Conservation (phyloP, 768 basidiomycete genomes). For the Mrakia frigida region DNA sequence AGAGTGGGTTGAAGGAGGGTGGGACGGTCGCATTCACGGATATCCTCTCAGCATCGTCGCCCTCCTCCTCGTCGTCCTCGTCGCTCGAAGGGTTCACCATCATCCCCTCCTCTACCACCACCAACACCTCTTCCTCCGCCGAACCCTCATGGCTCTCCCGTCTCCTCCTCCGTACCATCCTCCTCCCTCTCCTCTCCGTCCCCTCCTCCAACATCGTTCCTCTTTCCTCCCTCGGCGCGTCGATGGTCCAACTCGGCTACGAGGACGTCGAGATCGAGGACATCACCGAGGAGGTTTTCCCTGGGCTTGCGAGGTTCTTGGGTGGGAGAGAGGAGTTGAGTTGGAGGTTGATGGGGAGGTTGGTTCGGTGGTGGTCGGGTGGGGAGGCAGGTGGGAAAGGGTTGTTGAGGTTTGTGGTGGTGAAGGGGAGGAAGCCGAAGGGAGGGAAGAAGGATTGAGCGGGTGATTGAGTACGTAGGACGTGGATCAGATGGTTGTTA, state of each 20-base stretch:
- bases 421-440: constrained; percentile 37
- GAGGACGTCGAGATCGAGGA: constrained; percentile 55
- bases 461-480: not conserved
- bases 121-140: not conserved
- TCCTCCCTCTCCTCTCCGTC: constrained; percentile 41
- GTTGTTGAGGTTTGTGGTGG: constrained; percentile 54
- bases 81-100: not conserved
- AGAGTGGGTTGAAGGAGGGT: constrained; percentile 48
- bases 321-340: constrained; percentile 45
- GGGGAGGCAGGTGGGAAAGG: constrained; percentile 43
- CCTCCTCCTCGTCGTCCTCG: too few relatives aligned
- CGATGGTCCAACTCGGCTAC: constrained; percentile 54
- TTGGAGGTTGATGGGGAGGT: constrained; percentile 50
- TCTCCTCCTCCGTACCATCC: not conserved
- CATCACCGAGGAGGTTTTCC: constrained; percentile 57
- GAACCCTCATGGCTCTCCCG: not conserved
- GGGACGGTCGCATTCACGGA: constrained; percentile 60
- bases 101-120: not conserved
- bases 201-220: constrained; percentile 54
- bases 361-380: constrained; percentile 38
- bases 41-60: constrained; percentile 57
- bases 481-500: too few relatives aligned
- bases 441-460: not conserved
- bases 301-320: constrained; percentile 55
- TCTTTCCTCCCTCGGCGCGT: constrained; percentile 48